Percentiles rank a stretch among this genome's conserved stretches.
phyloP scores from a whole-genome alignment of 352 stramenopile species.

The Globisporangium uncinulatum region DNA sequence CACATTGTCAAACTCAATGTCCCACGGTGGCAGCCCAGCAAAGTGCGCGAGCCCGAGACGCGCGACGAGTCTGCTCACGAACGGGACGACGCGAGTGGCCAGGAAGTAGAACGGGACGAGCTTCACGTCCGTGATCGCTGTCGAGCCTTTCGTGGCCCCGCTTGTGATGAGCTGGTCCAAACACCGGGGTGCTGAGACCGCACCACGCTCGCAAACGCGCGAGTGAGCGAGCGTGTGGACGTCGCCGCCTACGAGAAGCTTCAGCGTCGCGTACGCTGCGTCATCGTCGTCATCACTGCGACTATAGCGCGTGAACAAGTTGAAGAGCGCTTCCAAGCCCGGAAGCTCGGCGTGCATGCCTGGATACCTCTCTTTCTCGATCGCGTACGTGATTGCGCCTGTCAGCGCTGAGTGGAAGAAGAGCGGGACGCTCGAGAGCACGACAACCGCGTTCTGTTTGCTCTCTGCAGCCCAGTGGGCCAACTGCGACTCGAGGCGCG shows the following conservation, averaged over 20 bases:
- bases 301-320: constrained; percentile 19
- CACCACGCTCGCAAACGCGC: constrained; percentile 23
- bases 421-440: constrained; percentile 49
- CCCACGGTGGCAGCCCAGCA: constrained; percentile 23
- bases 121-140: constrained; percentile 44
- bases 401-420: constrained; percentile 63
- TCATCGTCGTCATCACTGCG: too few relatives aligned
- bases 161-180: constrained; percentile 67
- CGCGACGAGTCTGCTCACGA: constrained; percentile 6
- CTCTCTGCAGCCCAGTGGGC: constrained; percentile 12
- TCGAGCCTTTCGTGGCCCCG: constrained; percentile 53
- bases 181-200: constrained; percentile 15
- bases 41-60: constrained; percentile 1
- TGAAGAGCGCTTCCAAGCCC: constrained; percentile 31
- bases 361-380: constrained; percentile 66
- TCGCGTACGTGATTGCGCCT: constrained; percentile 34
- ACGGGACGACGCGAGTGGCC: constrained; percentile 32
- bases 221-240: constrained; percentile 54
- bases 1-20: constrained; percentile 27
- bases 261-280: constrained; percentile 14
- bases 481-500: constrained; percentile 12
- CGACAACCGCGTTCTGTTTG: constrained; percentile 21
- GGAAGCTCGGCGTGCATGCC: constrained; percentile 26
- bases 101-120: constrained; percentile 51
- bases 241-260: constrained; percentile 55